Conservation (phyloP, 371 early-diverging fungal genomes). For the Massospora cicadina region DNA sequence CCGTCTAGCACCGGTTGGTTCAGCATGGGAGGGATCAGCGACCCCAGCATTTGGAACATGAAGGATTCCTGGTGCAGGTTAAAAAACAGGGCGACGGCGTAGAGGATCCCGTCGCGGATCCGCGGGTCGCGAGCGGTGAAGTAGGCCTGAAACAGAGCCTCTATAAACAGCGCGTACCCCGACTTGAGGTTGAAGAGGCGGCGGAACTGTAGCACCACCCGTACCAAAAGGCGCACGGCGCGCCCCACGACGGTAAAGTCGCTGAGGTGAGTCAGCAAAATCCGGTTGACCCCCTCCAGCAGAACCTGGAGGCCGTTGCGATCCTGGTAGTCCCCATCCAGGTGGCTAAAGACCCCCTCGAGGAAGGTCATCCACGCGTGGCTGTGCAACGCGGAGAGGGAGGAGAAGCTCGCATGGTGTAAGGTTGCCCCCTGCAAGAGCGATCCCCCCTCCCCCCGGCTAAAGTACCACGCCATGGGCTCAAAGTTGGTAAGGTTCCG, state of each 20-base stretch:
- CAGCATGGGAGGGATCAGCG: slow-evolving; percentile 33
- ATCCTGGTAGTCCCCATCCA: slow-evolving; percentile 35
- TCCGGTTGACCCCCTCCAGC: slow-evolving; percentile 32
- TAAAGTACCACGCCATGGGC: background rate
- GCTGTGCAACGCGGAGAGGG: slow-evolving; percentile 27
- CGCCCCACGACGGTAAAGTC: slow-evolving; percentile 38
- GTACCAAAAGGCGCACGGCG: slow-evolving; percentile 31
- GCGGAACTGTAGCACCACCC: slow-evolving; percentile 30
- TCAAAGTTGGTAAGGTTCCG: background rate
- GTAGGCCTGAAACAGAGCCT: slow-evolving; percentile 39
- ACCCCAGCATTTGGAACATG: slow-evolving; percentile 44
- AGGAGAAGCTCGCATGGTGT: background rate
- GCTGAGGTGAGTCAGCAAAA: slow-evolving; percentile 28
- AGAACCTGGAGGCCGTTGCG: slow-evolving; percentile 31
- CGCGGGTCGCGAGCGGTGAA: slow-evolving; percentile 25
- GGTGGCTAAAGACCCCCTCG: slow-evolving; percentile 26
- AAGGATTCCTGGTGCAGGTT: slow-evolving; percentile 44
- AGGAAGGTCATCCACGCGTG: slow-evolving; percentile 40
- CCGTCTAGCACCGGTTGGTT: slow-evolving; percentile 15
- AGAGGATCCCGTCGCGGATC: slow-evolving; percentile 31
- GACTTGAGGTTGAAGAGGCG: slow-evolving; percentile 36
- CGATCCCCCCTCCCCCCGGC: background rate
- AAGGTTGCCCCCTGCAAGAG: background rate
- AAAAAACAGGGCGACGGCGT: slow-evolving; percentile 37
- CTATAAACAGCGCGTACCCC: slow-evolving; percentile 34